Base-by-base conservation (phyloP, 1,284 basidiomycete genomes). In the Melampsora abietis-canadensis region DNA sequence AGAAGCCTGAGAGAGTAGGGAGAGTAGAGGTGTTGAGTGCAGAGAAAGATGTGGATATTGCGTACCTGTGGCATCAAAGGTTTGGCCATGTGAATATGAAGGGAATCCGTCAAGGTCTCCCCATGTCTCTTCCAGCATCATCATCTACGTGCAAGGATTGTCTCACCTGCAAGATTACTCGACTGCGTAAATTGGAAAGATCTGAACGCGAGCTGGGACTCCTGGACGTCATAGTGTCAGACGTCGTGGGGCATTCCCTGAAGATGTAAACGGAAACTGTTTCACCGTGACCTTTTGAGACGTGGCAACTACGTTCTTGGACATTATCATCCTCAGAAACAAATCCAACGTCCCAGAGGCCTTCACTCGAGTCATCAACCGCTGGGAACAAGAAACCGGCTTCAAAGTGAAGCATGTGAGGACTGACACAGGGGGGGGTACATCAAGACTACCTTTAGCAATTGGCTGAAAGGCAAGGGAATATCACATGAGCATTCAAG, bases 251-350 rank as follows among this genome's bases (percentile, higher is more conserved):
- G 8, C 66, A 30, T 21, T 68, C 57, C 51, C 34, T 2, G 17
- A 31, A 19, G 51, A 68, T 37, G 8, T 68, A 34, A 34, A 68
- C 19, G 66, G 66, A 1, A 54, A 54, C 21, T 34, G 34, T 19
- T 68, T 54, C 31, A 6, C 46, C 1, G 12, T 69, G 3, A 69
- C 67, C 0, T 30, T 69, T 1, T 14, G 57, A 3, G 57, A 69
- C 24, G 51, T 59, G 34, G 51, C 67, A 21, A 59, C 34, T 15
- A 69, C 59, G 21, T 69, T 27, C 57, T 60, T 57, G 12, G 67
- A 69, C 15, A 34, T 60, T 31, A 30, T 59, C 17, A 31, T 69
- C 15, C 34, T 62, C 21, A 40, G 44, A 10, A 34, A 31, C 1
- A 68, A 68, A 68, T 19, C 6, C 1, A 34, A 68, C 12, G 57